Base-by-base conservation (phyloP, 1,139 yeast genomes). In the Sugiyamaella sp. region DNA sequence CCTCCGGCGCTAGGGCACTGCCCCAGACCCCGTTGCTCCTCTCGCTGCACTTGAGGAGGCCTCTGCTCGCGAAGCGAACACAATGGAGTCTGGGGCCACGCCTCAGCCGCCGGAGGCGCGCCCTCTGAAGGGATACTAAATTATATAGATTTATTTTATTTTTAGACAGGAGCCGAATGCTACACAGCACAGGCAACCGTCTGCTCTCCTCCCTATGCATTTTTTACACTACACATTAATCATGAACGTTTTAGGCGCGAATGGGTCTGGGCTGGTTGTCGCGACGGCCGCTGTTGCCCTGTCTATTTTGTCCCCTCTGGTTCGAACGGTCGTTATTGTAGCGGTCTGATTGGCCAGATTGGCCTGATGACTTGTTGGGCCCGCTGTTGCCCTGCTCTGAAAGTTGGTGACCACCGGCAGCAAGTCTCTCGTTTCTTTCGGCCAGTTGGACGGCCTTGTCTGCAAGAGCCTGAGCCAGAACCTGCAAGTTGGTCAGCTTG, bases 401-500 rank as follows among this genome's bases (percentile, higher is more conserved):
- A 14, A 65, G 67, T 63, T 78, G 81, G 66, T 81, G 83, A 51
- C 91, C 91, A 64, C 89, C 87, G 49, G 88, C 80, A 57, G 89
- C 85, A 52, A 89, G 80, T 72, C 89, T 84, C 73, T 89, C 96
- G 68, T 89, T 89, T 77, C 89, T 84, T 71, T 89, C 97, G 52
- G 87, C 81, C 62, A 89, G 80, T 67, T 85, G 83, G 57, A 81
- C 82, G 49, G 88, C 89, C 79, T 89, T 90, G 64, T 93, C 98
- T 63, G 91, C 87, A 76, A 95, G 80, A 52, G 86, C 82, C 62
- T 89, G 79, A 20, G 97, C 96, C 68, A 91, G 81, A 69, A 86
- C 91, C 78, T 93, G 97, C 71, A 93, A 80, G 70, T 85, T 86
- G 57, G 95, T 80, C 66, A 90, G 81, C 69, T 88, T 96, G 54